Evolutionary conservation across 2,329 filamentous ascomycete species (phyloP).

Genomic region (Xylaria sp.): DNA sequence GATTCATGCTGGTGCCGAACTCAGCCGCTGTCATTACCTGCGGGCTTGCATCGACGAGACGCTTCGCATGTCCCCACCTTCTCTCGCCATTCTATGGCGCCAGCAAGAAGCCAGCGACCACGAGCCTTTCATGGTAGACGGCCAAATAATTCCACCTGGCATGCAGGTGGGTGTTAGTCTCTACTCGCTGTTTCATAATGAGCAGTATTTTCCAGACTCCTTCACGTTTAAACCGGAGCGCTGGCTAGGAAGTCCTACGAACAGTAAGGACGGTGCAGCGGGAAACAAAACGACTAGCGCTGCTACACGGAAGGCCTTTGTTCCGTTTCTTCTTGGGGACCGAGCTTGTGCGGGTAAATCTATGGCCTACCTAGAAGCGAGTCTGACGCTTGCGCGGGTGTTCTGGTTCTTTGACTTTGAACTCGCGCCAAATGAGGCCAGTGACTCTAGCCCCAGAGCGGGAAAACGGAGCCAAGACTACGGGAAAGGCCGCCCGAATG

Average conservation of each 20-base stretch:
- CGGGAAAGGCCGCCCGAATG: not conserved
- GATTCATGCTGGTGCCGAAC: not conserved
- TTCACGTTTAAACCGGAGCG: conserved; percentile 3
- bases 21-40: conserved; percentile 6
- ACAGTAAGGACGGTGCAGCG: not conserved
- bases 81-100: not conserved
- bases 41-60: conserved; percentile 16
- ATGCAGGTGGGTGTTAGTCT: not conserved
- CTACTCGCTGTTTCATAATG: not conserved
- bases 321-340: not conserved
- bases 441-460: not conserved
- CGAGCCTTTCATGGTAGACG: not conserved
- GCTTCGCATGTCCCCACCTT: not conserved
- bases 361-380: not conserved
- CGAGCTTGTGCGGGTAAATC: not conserved
- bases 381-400: not conserved
- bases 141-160: not conserved
- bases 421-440: not conserved
- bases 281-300: not conserved
- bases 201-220: not conserved
- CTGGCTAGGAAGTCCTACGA: not conserved
- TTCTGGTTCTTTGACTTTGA: conserved; percentile 6
- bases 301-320: not conserved
- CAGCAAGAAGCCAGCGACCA: conserved; percentile 1
- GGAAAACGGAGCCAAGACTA: not conserved